phyloP scores from a whole-genome alignment of 306 rosid species.

The Canavalia gladiata region DNA sequence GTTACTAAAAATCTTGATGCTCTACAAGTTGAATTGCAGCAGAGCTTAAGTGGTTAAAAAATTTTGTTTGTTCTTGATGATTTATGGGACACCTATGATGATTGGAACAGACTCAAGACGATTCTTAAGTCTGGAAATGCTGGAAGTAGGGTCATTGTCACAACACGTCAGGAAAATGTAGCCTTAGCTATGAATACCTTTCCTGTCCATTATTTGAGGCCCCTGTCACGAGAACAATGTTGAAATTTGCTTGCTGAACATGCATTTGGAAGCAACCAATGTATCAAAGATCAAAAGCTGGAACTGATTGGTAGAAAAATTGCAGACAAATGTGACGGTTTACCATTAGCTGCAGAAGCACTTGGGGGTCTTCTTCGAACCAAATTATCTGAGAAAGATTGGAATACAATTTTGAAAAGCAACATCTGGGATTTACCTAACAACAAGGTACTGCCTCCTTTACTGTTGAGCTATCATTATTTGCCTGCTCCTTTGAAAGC shows the following conservation, averaged over 20 bases:
- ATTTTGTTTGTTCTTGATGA: neutral
- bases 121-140: neutral
- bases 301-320: slow-evolving; percentile 50
- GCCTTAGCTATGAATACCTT: too few relatives aligned
- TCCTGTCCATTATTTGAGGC: too few relatives aligned
- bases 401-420: slow-evolving; percentile 49
- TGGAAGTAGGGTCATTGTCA: slow-evolving; percentile 24
- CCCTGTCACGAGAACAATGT: too few relatives aligned
- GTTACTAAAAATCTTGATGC: neutral
- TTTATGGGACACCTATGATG: slow-evolving; percentile 12
- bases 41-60: neutral
- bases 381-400: slow-evolving; percentile 42
- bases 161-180: neutral
- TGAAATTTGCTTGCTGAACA: too few relatives aligned
- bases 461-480: neutral
- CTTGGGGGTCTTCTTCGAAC: slow-evolving; percentile 53
- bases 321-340: slow-evolving; percentile 39
- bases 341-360: slow-evolving; percentile 55
- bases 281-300: neutral
- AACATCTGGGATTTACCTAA: slow-evolving; percentile 42
- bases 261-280: slow-evolving; percentile 16
- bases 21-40: neutral
- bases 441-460: slow-evolving; percentile 37
- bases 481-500: neutral
- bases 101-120: neutral